Evolutionary conservation across 371 early-diverging fungal species (phyloP).

Genomic region (Parasitella parasitica): DNA sequence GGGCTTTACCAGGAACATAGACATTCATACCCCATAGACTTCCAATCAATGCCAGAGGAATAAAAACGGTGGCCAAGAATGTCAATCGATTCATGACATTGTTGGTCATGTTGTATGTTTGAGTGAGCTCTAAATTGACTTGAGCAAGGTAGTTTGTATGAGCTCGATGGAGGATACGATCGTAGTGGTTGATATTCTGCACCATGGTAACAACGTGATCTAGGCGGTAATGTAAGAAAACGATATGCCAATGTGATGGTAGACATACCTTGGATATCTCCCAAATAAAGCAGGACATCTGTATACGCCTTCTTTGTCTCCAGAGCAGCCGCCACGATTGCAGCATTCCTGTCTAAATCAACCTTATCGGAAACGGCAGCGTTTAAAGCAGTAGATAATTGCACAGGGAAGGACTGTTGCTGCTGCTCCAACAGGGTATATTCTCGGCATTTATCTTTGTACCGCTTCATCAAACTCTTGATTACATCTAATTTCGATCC

Average conservation of each 20-base stretch:
- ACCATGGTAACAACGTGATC: constrained; percentile 80
- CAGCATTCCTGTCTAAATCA: background rate
- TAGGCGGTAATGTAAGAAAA: constrained; percentile 20
- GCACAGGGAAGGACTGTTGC: constrained; percentile 1
- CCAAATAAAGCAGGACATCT: constrained; percentile 73
- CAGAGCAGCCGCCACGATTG: background rate
- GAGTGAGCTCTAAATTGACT: constrained; percentile 77
- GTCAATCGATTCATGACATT: constrained; percentile 82
- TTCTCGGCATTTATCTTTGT: constrained; percentile 48
- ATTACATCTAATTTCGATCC: constrained; percentile 80
- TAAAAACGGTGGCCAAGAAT: constrained; percentile 74
- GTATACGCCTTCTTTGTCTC: constrained; percentile 31
- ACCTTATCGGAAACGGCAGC: background rate
- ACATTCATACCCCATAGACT: constrained; percentile 68
- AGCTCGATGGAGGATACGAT: constrained; percentile 73
- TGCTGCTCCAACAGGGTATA: background rate
- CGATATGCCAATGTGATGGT: background rate
- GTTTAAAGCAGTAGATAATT: background rate
- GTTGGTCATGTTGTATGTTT: constrained; percentile 76
- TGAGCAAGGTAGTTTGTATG: constrained; percentile 86
- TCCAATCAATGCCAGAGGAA: constrained; percentile 89
- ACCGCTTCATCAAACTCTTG: constrained; percentile 77
- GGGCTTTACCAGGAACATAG: constrained; percentile 67
- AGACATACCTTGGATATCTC: constrained; percentile 80
- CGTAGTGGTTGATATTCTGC: constrained; percentile 73